A percentile compares a stretch with the other conserved stretches of the same genome.
phyloP scores from a whole-genome alignment of 2,329 filamentous ascomycete genomes.

The Escovopsis sp. region DNA sequence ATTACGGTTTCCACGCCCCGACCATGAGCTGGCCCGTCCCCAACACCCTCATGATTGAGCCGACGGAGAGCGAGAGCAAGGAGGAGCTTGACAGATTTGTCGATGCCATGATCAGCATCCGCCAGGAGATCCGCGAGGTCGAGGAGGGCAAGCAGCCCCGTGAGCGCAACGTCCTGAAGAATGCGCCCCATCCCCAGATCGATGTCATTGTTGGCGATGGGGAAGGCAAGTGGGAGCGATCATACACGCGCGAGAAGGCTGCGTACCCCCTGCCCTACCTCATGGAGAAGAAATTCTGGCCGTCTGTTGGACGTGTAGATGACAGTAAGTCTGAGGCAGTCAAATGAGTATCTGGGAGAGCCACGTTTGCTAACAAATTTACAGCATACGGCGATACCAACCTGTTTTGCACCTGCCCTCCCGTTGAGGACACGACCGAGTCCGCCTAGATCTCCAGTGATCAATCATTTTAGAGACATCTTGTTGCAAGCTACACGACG shows the following conservation, averaged over 20 bases:
- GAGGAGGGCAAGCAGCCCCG: conserved; percentile 65
- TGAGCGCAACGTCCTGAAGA: conserved; percentile 74
- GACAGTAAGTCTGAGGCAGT: conserved; percentile 48
- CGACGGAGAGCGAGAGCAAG: conserved; percentile 85
- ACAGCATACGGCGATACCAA: conserved; percentile 80
- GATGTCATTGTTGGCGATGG: conserved; percentile 53
- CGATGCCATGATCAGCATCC: conserved; percentile 75
- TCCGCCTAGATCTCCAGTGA: conserved; percentile 1
- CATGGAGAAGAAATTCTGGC: conserved; percentile 97
- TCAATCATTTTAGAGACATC: not conserved
- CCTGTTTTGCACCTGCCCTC: conserved; percentile 87
- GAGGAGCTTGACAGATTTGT: conserved; percentile 89
- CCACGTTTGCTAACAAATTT: conserved; percentile 2
- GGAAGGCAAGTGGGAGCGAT: conserved; percentile 57
- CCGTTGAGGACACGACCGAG: conserved; percentile 49
- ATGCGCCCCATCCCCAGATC: conserved; percentile 70
- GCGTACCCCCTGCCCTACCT: conserved; percentile 76
- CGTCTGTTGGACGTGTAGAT: conserved; percentile 69
- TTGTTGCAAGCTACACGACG: not conserved
- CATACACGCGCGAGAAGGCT: conserved; percentile 67
- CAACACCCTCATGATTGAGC: conserved; percentile 96
- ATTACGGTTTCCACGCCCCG: conserved; percentile 93
- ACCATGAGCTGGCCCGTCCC: conserved; percentile 96
- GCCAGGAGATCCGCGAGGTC: conserved; percentile 68
- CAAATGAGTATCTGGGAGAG: not conserved